Base-by-base conservation (phyloP, 768 basidiomycete species). In the Tulasnella sp. region DNA sequence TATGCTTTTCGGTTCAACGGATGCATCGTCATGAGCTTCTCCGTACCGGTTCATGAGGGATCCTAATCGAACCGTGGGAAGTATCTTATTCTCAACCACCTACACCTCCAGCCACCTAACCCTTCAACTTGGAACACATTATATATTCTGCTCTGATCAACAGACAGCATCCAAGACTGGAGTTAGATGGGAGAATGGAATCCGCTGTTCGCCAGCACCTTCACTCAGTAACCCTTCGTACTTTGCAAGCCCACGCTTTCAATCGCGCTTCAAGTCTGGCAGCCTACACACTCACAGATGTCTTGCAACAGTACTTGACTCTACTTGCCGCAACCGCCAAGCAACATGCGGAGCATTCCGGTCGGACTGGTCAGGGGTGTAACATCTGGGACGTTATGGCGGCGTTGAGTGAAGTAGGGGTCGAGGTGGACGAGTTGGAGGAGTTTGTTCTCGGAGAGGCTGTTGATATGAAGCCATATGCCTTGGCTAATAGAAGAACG, bases 221-320 rank as follows among this genome's bases (percentile, higher is more conserved):
- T 57, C 73, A 76, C 74, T 39, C 73, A 32, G 78, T 76, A 48
- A 79, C 78, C 10, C 51, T 79, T 35, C 69, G 90, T 76, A 91
- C 92, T 23, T 87, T 94, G 20, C 93, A 94, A 80, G 91, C 92
- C 0, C 90, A 94, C 80, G 87, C 87, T 79, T 95, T 95, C 84
- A 89, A 91, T 48, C 88, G 92, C 73, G 88, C 93, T 0, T 95
- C 94, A 3, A 84, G 89, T 0, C 91, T 92, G 82, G 92, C 94
- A 3, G 87, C 90, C 13, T 84, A 88, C 35, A 88, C 91, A 23
- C 87, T 95, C 70, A 91, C 92, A 16, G 93, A 92, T 84, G 86
- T 94, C 80, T 88, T 95, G 80, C 87, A 91, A 48, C 90, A 92
- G 77, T 95, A 94, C 83, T 85, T 94, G 77, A 81, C 88, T 13